A percentile compares a stretch with the other conserved stretches of the same genome.
phyloP scores from a whole-genome alignment of 768 basidiomycete genomes.

The Grammothele lineata region DNA sequence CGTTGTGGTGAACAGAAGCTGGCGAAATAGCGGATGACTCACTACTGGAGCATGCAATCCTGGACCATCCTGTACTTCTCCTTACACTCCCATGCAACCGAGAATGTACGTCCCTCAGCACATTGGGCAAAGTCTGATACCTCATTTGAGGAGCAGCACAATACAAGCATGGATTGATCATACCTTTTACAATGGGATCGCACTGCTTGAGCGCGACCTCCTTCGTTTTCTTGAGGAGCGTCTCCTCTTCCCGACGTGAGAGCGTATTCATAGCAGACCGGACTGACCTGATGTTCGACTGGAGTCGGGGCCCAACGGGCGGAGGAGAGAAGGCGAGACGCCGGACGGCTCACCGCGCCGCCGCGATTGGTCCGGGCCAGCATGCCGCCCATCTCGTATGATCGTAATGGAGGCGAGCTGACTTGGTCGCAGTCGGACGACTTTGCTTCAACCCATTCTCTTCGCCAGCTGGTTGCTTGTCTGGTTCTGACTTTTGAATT shows the following conservation, averaged over 20 bases:
- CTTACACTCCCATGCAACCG: constrained; percentile 83
- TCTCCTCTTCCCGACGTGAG: constrained; percentile 85
- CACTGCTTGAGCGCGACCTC: constrained; percentile 76
- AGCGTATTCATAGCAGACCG: constrained; percentile 64
- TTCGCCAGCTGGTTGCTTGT: not conserved
- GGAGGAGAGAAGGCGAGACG: constrained; percentile 4
- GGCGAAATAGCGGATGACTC: constrained; percentile 26
- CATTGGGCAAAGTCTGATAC: constrained; percentile 78
- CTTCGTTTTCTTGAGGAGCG: constrained; percentile 77
- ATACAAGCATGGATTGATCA: constrained; percentile 1
- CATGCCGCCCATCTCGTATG: not conserved
- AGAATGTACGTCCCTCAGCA: constrained; percentile 72
- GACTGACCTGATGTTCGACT: no score
- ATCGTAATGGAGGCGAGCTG: not conserved
- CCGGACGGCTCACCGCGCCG: constrained; percentile 13
- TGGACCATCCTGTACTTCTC: constrained; percentile 65
- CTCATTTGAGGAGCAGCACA: no score
- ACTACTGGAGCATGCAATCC: constrained; percentile 80
- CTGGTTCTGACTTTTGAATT: not conserved
- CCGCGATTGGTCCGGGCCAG: constrained; percentile 7
- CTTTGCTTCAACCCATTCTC: not conserved
- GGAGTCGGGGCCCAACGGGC: constrained; percentile 1
- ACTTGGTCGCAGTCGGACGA: not conserved
- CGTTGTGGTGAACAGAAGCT: not conserved
- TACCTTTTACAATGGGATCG: constrained; percentile 71